These are phyloP conservation scores for Metschnikowia kunwiensis DNA, from an alignment of 805 yeast genomes.

Conservation along the genomic window DNA sequence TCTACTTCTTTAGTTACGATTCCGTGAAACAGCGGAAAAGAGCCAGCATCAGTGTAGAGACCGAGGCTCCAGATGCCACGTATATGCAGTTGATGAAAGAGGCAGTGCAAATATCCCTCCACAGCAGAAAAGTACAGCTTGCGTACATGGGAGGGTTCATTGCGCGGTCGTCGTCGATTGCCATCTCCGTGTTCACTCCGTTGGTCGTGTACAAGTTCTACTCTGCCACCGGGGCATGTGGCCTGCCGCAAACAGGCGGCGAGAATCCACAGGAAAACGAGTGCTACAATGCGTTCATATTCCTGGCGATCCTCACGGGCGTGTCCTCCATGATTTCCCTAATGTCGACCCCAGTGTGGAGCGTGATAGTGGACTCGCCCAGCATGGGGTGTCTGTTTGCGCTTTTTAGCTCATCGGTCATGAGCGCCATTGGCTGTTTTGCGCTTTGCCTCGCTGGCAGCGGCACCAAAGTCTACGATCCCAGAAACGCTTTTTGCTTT, in stretches of 20 bases:
- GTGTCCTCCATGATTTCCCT: constrained; percentile 57
- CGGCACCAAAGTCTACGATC: constrained; percentile 27
- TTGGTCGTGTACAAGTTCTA: constrained; percentile 57
- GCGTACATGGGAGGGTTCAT: constrained; percentile 63
- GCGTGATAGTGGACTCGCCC: constrained; percentile 48
- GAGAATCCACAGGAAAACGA: constrained; percentile 27
- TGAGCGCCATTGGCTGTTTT: constrained; percentile 45
- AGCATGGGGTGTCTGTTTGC: constrained; percentile 28
- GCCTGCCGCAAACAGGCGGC: constrained; percentile 24
- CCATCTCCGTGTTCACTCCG: constrained; percentile 58
- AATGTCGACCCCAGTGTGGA: constrained; percentile 63
- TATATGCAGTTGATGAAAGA: constrained; percentile 42
- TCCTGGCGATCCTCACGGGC: constrained; percentile 68
- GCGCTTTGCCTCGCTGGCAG: constrained; percentile 24
- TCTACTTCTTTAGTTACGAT: constrained; percentile 47
- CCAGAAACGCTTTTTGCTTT: constrained; percentile 35
- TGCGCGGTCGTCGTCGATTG: constrained; percentile 61
- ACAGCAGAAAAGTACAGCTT: constrained; percentile 46
- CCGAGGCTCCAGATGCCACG: constrained; percentile 5
- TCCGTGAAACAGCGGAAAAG: constrained; percentile 31
- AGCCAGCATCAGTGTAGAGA: constrained; percentile 18
- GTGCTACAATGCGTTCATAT: constrained; percentile 62
- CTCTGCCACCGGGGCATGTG: constrained; percentile 49
- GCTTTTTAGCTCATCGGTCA: constrained; percentile 35
- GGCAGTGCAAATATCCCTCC: constrained; percentile 48